phyloP scores from a whole-genome alignment of 805 yeast species.

The Ogataea henricii region DNA sequence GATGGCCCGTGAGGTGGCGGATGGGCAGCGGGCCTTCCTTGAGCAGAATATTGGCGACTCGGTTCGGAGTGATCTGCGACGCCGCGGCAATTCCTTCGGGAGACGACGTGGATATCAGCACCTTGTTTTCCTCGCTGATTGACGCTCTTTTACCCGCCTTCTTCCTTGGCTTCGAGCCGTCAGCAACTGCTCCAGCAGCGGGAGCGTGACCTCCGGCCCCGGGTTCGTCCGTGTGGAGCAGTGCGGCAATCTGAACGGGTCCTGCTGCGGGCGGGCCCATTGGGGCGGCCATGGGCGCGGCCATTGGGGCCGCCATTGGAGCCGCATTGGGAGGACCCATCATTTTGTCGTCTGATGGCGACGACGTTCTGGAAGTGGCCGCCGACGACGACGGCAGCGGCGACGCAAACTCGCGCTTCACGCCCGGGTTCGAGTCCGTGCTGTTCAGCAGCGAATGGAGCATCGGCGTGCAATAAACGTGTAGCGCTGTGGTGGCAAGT shows the following conservation, averaged over 20 bases:
- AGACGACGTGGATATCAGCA: constrained; percentile 67
- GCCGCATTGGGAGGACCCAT: background rate
- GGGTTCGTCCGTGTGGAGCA: constrained; percentile 6
- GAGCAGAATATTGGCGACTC: constrained; percentile 67
- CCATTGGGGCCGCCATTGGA: background rate
- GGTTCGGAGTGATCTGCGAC: constrained; percentile 75
- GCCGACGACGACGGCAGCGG: constrained; percentile 12
- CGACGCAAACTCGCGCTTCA: constrained; percentile 22
- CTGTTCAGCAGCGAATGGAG: constrained; percentile 20
- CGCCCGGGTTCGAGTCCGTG: constrained; percentile 13
- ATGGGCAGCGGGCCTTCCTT: constrained; percentile 88
- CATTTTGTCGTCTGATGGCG: constrained; percentile 6
- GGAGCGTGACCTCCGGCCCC: no score
- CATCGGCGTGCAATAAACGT: constrained; percentile 10
- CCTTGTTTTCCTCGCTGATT: constrained; percentile 27
- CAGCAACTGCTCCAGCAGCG: no score
- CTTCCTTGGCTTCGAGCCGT: constrained; percentile 13
- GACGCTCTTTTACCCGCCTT: constrained; percentile 23
- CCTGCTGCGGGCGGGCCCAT: constrained; percentile 1
- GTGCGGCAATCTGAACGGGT: constrained; percentile 13
- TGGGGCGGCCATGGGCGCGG: background rate
- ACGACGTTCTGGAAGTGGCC: constrained; percentile 12
- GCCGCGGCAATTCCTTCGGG: constrained; percentile 91
- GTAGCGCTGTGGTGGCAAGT: constrained; percentile 9
- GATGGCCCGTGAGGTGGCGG: constrained; percentile 80